Conservation (phyloP, 2,329 filamentous ascomycete genomes). For the Sporothrix brunneoviolacea region DNA sequence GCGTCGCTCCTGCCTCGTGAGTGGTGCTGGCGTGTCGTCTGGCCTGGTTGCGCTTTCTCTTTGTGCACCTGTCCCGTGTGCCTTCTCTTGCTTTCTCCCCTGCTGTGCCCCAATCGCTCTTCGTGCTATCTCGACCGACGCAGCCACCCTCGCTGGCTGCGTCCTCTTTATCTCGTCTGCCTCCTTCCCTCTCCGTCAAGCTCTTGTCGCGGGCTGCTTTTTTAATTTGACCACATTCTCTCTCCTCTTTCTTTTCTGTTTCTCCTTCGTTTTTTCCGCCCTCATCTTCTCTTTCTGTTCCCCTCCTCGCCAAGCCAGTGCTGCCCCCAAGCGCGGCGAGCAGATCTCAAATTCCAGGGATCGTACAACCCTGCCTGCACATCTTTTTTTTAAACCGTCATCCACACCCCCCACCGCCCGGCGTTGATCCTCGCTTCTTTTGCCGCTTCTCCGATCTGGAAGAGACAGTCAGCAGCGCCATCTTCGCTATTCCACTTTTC, state of each 20-base stretch:
- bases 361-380: slow-evolving; percentile 9
- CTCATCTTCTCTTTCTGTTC: not conserved
- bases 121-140: not conserved
- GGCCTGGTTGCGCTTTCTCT: too few species aligned
- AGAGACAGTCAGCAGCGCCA: not conserved
- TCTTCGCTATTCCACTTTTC: not conserved
- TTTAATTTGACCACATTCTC: not conserved
- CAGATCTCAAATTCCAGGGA: slow-evolving; percentile 9
- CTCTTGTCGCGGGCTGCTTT: not conserved
- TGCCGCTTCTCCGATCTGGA: slow-evolving; percentile 7
- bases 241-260: not conserved
- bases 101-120: too few species aligned
- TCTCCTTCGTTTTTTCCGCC: not conserved
- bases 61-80: too few species aligned
- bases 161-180: not conserved
- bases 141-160: not conserved
- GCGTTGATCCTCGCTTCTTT: not conserved
- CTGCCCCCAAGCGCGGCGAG: too few species aligned
- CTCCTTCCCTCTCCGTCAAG: not conserved
- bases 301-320: not conserved
- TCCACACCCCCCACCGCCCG: not conserved
- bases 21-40: too few species aligned
- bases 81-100: not conserved
- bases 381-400: slow-evolving; percentile 1
- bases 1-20: not conserved